A percentile compares a stretch with the other conserved stretches of the same genome.
phyloP scores from a whole-genome alignment of 129 eudicot species.

The Logfia minima region DNA sequence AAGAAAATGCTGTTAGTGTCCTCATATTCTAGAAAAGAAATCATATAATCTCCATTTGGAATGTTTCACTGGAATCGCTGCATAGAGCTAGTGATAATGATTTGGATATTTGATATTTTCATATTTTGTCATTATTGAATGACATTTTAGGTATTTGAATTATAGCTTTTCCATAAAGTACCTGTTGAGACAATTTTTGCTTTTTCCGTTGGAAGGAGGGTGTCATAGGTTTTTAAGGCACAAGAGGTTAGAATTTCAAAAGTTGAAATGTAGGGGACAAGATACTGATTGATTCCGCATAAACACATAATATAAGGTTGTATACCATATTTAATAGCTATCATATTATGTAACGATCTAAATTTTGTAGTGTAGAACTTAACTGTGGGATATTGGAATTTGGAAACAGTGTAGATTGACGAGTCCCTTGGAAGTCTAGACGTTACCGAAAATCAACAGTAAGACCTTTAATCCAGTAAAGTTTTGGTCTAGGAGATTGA shows the following conservation, averaged over 20 bases:
- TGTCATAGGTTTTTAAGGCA: background rate
- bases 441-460: too few species aligned
- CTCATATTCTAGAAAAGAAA: background rate
- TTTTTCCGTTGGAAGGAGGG: background rate
- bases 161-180: background rate
- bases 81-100: background rate
- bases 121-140: background rate
- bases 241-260: background rate
- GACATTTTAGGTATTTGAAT: background rate
- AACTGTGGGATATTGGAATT: too few species aligned
- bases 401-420: too few species aligned
- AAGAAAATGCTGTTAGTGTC: background rate
- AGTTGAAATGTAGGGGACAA: background rate
- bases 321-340: background rate
- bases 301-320: background rate
- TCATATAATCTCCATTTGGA: background rate
- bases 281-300: background rate
- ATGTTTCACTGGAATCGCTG: background rate
- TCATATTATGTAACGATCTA: background rate
- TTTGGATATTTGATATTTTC: background rate
- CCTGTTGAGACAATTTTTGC: background rate
- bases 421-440: too few species aligned
- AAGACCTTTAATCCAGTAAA: too few species aligned
- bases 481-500: too few species aligned
- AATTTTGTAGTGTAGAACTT: background rate